Percentiles rank a stretch among this genome's conserved stretches.
Evolutionary conservation across 768 basidiomycete species (phyloP).

Genomic region (Phaeolepiota aurea): DNA sequence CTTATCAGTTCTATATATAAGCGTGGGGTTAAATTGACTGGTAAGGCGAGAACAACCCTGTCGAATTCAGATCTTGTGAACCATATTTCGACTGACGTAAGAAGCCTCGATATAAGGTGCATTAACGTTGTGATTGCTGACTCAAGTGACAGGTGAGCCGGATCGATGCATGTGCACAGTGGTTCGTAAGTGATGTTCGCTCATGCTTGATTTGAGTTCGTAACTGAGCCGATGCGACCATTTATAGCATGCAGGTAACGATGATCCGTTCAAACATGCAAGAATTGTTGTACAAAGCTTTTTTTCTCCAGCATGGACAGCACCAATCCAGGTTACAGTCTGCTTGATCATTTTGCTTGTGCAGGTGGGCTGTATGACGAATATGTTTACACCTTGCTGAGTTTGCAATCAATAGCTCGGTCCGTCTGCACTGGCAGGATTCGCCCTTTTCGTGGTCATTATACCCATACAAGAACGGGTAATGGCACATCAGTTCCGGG

Average conservation of each 20-base stretch:
- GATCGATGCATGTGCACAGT: conserved; percentile 56
- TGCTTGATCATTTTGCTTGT: conserved; percentile 53
- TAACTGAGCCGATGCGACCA: too few species aligned
- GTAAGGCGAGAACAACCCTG: conserved; percentile 53
- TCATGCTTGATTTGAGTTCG: too few species aligned
- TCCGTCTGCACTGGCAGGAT: conserved; percentile 63
- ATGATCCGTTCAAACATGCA: not conserved
- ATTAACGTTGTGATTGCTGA: conserved; percentile 1
- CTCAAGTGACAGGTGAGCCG: conserved; percentile 36
- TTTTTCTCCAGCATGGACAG: conserved; percentile 66
- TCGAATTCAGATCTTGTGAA: conserved; percentile 55
- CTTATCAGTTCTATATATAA: conserved; percentile 67
- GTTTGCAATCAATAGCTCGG: conserved; percentile 45
- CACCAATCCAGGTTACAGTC: conserved; percentile 55
- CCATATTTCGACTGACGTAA: conserved; percentile 59
- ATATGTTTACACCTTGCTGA: too few species aligned
- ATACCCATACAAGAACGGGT: conserved; percentile 56
- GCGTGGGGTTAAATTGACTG: conserved; percentile 56
- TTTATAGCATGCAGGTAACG: conserved; percentile 30
- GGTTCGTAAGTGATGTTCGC: conserved; percentile 60
- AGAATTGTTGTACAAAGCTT: not conserved
- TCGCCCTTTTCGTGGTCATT: conserved; percentile 54
- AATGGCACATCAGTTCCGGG: conserved; percentile 49
- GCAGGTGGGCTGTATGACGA: too few species aligned
- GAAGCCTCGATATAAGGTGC: conserved; percentile 10